Evolutionary conservation across 2,329 filamentous ascomycete species (phyloP).

Genomic region (Xylaria sp.): DNA sequence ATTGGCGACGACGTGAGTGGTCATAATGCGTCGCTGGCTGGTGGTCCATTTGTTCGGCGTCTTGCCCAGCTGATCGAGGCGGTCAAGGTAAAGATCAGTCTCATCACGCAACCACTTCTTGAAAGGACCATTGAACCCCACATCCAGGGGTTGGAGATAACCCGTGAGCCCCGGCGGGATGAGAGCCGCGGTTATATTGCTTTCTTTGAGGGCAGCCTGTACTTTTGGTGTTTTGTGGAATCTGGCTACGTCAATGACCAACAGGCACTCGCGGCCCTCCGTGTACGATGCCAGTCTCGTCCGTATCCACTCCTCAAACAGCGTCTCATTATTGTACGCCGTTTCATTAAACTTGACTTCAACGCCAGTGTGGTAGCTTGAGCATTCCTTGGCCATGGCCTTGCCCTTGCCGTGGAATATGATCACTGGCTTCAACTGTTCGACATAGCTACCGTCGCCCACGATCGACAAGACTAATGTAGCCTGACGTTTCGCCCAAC

Average conservation of each 20-base stretch:
- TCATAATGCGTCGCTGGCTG: no score
- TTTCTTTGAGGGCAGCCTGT: no score
- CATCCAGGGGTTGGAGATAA: no score
- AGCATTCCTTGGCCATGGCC: background rate
- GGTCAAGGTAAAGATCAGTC: no score
- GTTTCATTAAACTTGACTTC: background rate
- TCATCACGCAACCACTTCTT: no score
- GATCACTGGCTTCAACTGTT: background rate
- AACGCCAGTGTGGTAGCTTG: background rate
- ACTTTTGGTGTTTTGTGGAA: background rate
- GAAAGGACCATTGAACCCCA: background rate
- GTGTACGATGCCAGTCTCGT: background rate
- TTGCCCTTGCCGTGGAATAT: background rate
- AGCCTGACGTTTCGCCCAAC: background rate
- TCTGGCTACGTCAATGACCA: background rate
- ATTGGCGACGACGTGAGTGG: no score
- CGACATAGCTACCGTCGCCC: background rate
- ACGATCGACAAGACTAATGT: background rate
- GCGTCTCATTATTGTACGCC: background rate
- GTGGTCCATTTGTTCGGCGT: no score
- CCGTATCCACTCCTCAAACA: background rate
- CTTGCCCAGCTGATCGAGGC: no score
- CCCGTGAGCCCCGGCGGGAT: background rate
- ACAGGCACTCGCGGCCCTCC: background rate
- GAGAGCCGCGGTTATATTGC: no score